These are phyloP conservation scores for Melastoma malabathricum DNA, from an alignment of 345 rosid genomes.

Conservation along the genomic window DNA sequence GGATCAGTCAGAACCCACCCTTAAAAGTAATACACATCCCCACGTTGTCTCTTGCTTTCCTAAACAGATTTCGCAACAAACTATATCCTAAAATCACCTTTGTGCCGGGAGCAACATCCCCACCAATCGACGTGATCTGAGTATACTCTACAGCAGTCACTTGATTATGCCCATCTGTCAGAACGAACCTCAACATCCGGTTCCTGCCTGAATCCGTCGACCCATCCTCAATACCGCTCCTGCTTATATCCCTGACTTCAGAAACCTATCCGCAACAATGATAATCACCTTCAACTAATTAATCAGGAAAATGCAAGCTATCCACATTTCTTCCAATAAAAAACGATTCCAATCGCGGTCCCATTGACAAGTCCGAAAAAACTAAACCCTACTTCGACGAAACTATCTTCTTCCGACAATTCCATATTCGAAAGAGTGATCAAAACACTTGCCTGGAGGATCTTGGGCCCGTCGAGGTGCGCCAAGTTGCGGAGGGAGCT, in stretches of 20 bases:
- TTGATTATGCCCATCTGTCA: conserved; percentile 69
- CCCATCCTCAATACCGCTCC: conserved; percentile 43
- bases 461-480: conserved; percentile 56
- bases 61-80: neutral
- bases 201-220: conserved; percentile 32
- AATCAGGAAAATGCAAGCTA: too few relatives aligned
- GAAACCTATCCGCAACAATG: conserved; percentile 26
- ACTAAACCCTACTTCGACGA: too few relatives aligned
- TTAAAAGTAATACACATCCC: too few relatives aligned
- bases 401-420: neutral
- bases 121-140: conserved; percentile 38
- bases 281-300: neutral
- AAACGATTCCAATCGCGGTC: too few relatives aligned
- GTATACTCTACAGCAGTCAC: conserved; percentile 60
- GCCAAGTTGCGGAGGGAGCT: conserved; percentile 32
- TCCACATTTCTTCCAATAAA: neutral
- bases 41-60: too few relatives aligned
- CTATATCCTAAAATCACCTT: conserved; percentile 37
- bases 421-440: neutral
- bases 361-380: too few relatives aligned
- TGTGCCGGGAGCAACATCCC: conserved; percentile 64
- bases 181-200: conserved; percentile 43
- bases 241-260: conserved; percentile 59
- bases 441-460: conserved; percentile 50
- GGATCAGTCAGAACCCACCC: too few relatives aligned